These are phyloP conservation scores for Voacanga thouarsii DNA, from an alignment of 257 asterid genomes.

Conservation along the genomic window DNA sequence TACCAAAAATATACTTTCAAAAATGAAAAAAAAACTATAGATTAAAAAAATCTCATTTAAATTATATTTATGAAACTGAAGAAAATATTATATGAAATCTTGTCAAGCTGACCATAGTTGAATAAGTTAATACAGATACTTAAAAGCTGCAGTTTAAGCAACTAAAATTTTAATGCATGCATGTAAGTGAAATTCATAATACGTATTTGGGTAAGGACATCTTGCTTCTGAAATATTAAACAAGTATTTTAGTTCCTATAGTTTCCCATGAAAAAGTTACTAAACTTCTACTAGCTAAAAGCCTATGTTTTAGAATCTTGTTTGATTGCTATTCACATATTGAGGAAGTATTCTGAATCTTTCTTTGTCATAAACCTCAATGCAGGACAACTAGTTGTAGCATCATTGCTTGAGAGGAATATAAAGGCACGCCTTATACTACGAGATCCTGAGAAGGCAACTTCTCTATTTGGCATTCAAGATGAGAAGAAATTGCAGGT, in stretches of 20 bases:
- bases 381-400: conserved; percentile 91
- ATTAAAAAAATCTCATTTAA: too few species aligned
- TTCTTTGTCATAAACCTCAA: background rate
- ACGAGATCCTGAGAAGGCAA: conserved; percentile 73
- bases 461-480: conserved; percentile 70
- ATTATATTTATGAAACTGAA: too few species aligned
- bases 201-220: background rate
- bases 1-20: too few species aligned
- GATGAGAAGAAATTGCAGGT: conserved; percentile 77
- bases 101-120: too few species aligned
- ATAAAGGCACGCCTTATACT: conserved; percentile 67
- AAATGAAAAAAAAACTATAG: too few species aligned
- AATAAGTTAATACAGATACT: too few species aligned
- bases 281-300: background rate
- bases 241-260: background rate
- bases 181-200: too few species aligned
- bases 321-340: background rate
- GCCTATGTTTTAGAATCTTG: background rate
- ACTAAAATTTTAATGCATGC: too few species aligned
- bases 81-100: too few species aligned
- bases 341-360: background rate
- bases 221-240: background rate
- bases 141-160: too few species aligned
- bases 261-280: background rate
- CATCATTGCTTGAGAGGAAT: conserved; percentile 68